phyloP scores from a whole-genome alignment of 129 eudicot species.

The Logfia minima region DNA sequence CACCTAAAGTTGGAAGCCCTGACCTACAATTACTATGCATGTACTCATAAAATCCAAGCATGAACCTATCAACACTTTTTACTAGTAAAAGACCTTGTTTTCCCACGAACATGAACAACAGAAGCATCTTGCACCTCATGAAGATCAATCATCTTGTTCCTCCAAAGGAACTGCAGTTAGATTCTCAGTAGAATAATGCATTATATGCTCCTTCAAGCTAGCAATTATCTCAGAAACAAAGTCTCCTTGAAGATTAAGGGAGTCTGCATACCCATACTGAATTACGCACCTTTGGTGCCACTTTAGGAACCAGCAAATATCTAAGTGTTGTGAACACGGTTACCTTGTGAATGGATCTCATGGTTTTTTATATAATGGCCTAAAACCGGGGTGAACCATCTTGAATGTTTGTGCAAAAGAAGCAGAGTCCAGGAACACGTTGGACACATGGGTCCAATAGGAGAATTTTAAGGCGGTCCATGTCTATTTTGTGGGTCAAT shows the following conservation, averaged over 20 bases:
- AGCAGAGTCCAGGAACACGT: slow-evolving; percentile 67
- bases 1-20: slow-evolving; percentile 55
- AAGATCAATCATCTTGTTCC: slow-evolving; percentile 39
- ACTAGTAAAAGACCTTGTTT: slow-evolving; percentile 57
- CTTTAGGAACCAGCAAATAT: slow-evolving; percentile 64
- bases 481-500: slow-evolving; percentile 49
- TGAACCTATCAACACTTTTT: slow-evolving; percentile 44
- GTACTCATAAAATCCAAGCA: slow-evolving; percentile 65
- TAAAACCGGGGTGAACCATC: slow-evolving; percentile 64
- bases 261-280: slow-evolving; percentile 67
- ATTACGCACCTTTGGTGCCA: slow-evolving; percentile 57
- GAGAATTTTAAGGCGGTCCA: slow-evolving; percentile 39
- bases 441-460: slow-evolving; percentile 50
- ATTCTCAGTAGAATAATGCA: slow-evolving; percentile 22
- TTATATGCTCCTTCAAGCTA: slow-evolving; percentile 40
- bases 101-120: slow-evolving; percentile 67
- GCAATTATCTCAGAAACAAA: slow-evolving; percentile 49
- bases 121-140: slow-evolving; percentile 47
- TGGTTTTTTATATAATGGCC: slow-evolving; percentile 64
- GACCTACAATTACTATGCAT: slow-evolving; percentile 75
- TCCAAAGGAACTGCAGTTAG: not conserved
- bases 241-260: slow-evolving; percentile 47
- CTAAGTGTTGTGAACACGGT: slow-evolving; percentile 60
- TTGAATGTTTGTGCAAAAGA: slow-evolving; percentile 64
- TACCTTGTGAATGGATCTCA: slow-evolving; percentile 61